phyloP scores from a whole-genome alignment of 495 filamentous ascomycete species.

The Lineolata rhizophorae region DNA sequence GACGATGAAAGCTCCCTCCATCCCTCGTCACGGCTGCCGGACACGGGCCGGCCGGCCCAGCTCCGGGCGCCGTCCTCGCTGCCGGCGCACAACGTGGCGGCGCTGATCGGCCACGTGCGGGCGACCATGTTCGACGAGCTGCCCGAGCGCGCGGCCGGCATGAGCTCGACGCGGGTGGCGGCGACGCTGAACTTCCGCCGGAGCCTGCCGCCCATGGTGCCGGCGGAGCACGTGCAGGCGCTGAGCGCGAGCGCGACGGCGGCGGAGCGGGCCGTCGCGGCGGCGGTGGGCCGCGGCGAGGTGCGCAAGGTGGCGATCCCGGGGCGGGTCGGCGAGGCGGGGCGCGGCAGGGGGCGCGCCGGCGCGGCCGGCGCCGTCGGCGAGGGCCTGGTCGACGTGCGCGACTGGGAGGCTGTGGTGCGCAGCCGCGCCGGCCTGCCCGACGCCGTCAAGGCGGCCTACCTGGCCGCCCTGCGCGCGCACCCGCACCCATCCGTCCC shows the following conservation, averaged over 20 bases:
- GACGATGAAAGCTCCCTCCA: too few species aligned
- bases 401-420: slow-evolving; percentile 40
- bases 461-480: slow-evolving; percentile 28
- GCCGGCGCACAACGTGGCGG: too few species aligned
- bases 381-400: slow-evolving; percentile 43
- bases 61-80: too few species aligned
- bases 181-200: slow-evolving; percentile 46
- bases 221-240: slow-evolving; percentile 48
- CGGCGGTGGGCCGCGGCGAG: slow-evolving; percentile 33
- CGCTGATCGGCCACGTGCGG: slow-evolving; percentile 36
- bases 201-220: slow-evolving; percentile 46
- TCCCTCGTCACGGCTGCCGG: too few species aligned
- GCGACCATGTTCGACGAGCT: slow-evolving; percentile 45
- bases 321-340: too few species aligned
- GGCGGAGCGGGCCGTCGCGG: slow-evolving; percentile 52
- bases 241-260: slow-evolving; percentile 40
- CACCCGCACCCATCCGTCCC: slow-evolving; percentile 31
- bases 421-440: slow-evolving; percentile 21
- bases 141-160: slow-evolving; percentile 38
- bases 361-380: slow-evolving; percentile 35
- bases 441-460: slow-evolving; percentile 27
- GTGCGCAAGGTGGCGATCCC: slow-evolving; percentile 46
- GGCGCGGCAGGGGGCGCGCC: too few species aligned
- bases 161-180: slow-evolving; percentile 51
- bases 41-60: too few species aligned